Base-by-base conservation (phyloP, 257 asterid genomes). In the Solanum virginianum region DNA sequence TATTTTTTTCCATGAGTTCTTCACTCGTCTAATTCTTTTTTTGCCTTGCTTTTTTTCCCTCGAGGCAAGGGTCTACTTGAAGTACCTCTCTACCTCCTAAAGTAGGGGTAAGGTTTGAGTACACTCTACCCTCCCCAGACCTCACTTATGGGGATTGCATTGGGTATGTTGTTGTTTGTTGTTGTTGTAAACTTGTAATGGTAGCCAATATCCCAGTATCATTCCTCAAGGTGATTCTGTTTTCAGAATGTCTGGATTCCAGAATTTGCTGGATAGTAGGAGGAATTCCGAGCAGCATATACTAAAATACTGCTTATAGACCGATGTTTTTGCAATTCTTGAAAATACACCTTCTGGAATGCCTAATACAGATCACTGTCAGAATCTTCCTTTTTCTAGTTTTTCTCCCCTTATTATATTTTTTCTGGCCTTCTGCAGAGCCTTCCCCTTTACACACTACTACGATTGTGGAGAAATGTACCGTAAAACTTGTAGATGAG, bases 401-500 rank as follows among this genome's bases (percentile, higher is more conserved):
- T 60, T 6, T 62, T 60, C 14, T 6, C 29, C 7, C 72, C 72
- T 65, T 29, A 65, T 26, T 65, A 26, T 65, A 66, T n/a, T 66
- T 65, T 60, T 83, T 22, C 51, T 63, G 85, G 45, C 39, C 57
- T 45, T 1, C 41, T 85, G 90, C 93, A 95, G 98, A 95, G 90
- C 98, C 98, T 79, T 95, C 98, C 72, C 98, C 98, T 9, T 85
- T 95, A 89, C 95, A 95, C 89, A 95, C 98, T 11, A 95, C 98
- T 43, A 95, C 98, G 26, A 94, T 95, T 62, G 98, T 95, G 96
- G 98, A 95, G 95, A 95, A 95, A 86, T 95, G 98, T 91, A 95
- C 98, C 80, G 94, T 94, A 71, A 95, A 95, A 86, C 92, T 95
- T 88, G 98, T 94, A 15, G 98, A 94, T 79, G 98, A 95, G 91